Percentiles rank a stretch among this genome's conserved stretches.
phyloP scores from a whole-genome alignment of 1,139 yeast species.

The Candida gigantensis region DNA sequence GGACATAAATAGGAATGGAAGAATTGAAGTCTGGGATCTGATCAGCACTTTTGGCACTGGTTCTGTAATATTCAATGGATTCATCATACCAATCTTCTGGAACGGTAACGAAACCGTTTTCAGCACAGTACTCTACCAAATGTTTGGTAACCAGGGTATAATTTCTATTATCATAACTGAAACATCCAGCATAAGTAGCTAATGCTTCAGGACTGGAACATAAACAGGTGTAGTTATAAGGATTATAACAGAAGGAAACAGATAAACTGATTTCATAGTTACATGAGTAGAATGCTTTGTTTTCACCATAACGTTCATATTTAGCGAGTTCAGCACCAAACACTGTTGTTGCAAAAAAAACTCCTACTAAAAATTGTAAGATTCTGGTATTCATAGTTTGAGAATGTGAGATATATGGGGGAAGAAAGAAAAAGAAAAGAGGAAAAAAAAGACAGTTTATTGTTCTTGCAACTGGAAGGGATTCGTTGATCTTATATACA shows the following conservation, averaged over 20 bases:
- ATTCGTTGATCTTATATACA: too few species aligned
- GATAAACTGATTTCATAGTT: conserved; percentile 15
- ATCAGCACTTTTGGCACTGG: conserved; percentile 19
- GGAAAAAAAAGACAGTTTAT: too few species aligned
- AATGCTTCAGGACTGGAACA: conserved; percentile 16
- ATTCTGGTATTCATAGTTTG: too few species aligned
- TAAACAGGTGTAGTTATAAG: conserved; percentile 10
- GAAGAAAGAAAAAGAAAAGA: neutral
- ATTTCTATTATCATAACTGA: conserved; percentile 8
- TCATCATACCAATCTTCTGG: conserved; percentile 19
- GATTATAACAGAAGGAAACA: conserved; percentile 17
- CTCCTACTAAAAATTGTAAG: neutral
- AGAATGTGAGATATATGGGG: neutral
- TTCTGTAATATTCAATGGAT: conserved; percentile 20
- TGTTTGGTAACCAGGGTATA: neutral
- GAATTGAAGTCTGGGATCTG: conserved; percentile 26
- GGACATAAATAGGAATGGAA: conserved; percentile 21
- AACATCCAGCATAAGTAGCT: conserved; percentile 22
- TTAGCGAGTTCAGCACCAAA: conserved; percentile 12
- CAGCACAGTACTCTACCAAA: conserved; percentile 6
- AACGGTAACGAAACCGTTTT: conserved; percentile 14
- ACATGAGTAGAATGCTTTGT: conserved; percentile 20
- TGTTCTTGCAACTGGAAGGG: too few species aligned
- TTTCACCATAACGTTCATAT: conserved; percentile 13
- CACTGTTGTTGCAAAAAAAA: neutral